Conservation (phyloP, 108 stramenopile species). For the Aureococcus anophagefferens region DNA sequence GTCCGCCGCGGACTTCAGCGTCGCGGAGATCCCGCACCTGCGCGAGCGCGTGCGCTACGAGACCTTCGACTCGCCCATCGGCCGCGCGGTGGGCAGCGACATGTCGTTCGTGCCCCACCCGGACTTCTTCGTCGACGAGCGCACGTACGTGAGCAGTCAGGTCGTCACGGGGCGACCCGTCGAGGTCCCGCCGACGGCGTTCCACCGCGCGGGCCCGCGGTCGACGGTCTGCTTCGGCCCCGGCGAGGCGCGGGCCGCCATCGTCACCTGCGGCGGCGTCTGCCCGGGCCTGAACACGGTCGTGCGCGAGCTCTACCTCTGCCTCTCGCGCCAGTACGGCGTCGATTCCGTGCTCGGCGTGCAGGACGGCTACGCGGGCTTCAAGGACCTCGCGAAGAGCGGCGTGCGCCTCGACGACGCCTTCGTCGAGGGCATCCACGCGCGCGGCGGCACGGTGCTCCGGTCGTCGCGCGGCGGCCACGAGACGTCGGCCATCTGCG, state of each 20-base stretch:
- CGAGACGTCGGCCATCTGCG: conserved; percentile 51
- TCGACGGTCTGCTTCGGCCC: conserved; percentile 37
- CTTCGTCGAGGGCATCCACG: conserved; percentile 55
- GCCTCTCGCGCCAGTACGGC: conserved; percentile 46
- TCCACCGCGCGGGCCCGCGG: conserved; percentile 39
- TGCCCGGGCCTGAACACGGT: conserved; percentile 74
- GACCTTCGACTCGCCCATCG: no score
- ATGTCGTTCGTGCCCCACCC: no score
- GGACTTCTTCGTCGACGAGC: no score
- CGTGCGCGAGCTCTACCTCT: conserved; percentile 55
- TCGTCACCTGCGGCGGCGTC: conserved; percentile 55
- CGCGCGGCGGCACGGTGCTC: conserved; percentile 63
- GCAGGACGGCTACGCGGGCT: conserved; percentile 61
- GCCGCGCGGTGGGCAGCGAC: no score
- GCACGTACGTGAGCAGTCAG: no score
- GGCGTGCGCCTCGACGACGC: conserved; percentile 24
- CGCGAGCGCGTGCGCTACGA: no score
- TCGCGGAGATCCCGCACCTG: no score
- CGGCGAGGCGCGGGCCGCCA: conserved; percentile 36
- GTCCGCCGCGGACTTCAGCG: no score
- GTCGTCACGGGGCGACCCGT: no score
- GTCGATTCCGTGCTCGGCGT: conserved; percentile 54
- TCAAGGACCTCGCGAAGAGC: conserved; percentile 22
- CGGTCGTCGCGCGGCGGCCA: conserved; percentile 67
- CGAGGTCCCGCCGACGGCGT: conserved; percentile 21